Percentiles rank a stretch among this genome's conserved stretches.
Conservation (phyloP, 768 basidiomycete genomes). For the Trametes villosa region DNA sequence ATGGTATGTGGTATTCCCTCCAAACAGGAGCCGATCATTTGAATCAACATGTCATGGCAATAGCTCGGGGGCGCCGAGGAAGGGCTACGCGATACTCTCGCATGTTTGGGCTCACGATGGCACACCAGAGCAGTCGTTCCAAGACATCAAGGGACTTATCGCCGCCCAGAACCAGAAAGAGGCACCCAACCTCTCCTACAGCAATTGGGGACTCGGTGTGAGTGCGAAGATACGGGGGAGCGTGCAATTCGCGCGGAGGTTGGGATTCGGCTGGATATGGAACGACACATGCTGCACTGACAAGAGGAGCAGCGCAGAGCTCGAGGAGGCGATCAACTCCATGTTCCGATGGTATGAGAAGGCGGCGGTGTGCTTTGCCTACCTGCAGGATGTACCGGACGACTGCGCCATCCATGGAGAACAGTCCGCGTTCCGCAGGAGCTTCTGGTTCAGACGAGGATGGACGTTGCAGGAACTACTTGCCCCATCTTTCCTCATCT, state of each 20-base stretch:
- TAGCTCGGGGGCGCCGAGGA: too few species aligned
- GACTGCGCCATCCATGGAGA: neutral
- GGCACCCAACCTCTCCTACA: too few species aligned
- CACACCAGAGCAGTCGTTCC: too few species aligned
- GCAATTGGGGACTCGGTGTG: too few species aligned
- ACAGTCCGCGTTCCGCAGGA: neutral
- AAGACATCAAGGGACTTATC: too few species aligned
- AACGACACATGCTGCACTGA: conserved; percentile 13
- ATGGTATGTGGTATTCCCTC: too few species aligned
- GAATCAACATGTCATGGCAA: too few species aligned
- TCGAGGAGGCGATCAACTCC: conserved; percentile 12
- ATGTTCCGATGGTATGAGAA: conserved; percentile 7
- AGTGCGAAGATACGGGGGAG: too few species aligned
- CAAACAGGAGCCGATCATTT: too few species aligned
- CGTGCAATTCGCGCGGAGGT: neutral
- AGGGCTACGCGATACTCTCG: too few species aligned
- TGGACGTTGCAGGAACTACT: conserved; percentile 13
- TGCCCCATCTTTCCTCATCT: neutral
- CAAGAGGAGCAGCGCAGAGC: conserved; percentile 6
- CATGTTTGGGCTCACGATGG: too few species aligned
- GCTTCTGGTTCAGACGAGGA: conserved; percentile 4
- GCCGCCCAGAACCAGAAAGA: too few species aligned
- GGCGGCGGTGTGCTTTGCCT: conserved; percentile 5
- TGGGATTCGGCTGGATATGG: conserved; percentile 5
- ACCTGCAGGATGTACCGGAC: conserved; percentile 1